Conservation (phyloP, 306 rosid genomes). For the Gynostemma pentaphyllum region DNA sequence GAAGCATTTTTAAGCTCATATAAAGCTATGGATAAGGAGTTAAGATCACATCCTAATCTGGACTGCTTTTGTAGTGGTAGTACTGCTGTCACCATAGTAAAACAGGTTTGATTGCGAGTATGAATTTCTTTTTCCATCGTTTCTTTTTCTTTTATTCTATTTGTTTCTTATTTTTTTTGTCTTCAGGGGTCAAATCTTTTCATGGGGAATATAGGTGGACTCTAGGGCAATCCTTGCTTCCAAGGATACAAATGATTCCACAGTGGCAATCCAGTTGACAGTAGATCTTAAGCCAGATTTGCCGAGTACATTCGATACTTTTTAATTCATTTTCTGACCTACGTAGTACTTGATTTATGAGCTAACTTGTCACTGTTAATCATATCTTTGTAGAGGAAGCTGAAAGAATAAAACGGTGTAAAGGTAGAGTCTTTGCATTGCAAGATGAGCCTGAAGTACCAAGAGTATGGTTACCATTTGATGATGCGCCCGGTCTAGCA, state of each 20-base stretch:
- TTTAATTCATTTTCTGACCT: background rate
- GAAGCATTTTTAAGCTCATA: constrained; percentile 82
- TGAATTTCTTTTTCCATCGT: constrained; percentile 8
- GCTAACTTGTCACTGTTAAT: background rate
- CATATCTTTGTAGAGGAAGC: constrained; percentile 54
- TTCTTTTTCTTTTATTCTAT: constrained; percentile 10
- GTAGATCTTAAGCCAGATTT: constrained; percentile 95
- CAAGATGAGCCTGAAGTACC: constrained; percentile 96
- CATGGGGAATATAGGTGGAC: constrained; percentile 80
- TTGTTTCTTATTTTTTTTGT: constrained; percentile 12
- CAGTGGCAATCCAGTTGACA: constrained; percentile 69
- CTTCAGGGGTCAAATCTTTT: constrained; percentile 73
- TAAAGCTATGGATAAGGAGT: constrained; percentile 89
- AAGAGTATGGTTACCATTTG: constrained; percentile 90
- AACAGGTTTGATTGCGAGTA: constrained; percentile 50
- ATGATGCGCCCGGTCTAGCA: constrained; percentile 95
- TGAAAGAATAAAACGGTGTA: constrained; percentile 79
- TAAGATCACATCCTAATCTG: constrained; percentile 80
- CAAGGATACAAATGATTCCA: constrained; percentile 44
- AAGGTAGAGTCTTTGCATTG: constrained; percentile 89
- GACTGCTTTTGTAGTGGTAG: constrained; percentile 98
- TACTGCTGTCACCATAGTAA: constrained; percentile 74
- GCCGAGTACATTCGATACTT: constrained; percentile 45
- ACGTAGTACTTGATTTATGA: background rate
- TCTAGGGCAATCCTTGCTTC: constrained; percentile 94